phyloP scores from a whole-genome alignment of 225 moss, liverwort and hornwort species.

The Lunularia cruciata region DNA sequence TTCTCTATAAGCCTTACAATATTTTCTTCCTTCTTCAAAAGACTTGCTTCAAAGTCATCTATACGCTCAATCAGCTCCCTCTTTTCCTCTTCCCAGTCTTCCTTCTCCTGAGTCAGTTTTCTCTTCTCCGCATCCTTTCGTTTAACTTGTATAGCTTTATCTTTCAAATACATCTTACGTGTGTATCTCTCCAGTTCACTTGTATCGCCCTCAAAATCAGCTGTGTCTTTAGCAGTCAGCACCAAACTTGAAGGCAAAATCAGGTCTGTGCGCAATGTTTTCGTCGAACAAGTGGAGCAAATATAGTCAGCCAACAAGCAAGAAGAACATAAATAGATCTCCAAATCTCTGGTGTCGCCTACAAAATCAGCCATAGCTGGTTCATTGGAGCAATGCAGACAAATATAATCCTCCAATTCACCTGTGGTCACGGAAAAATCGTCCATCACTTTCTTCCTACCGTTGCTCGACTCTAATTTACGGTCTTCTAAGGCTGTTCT shows the following conservation, averaged over 20 bases:
- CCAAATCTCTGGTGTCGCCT: constrained; percentile 4
- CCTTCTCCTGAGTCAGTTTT: constrained; percentile 5
- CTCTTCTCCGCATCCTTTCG: neutral
- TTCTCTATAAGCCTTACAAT: constrained; percentile 11
- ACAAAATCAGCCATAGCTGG: constrained; percentile 1
- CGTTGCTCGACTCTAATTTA: neutral
- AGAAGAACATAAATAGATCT: neutral
- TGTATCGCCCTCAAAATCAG: constrained; percentile 22
- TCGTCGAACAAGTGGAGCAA: constrained; percentile 10
- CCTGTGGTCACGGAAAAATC: constrained; percentile 3
- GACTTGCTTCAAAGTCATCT: constrained; percentile 14
- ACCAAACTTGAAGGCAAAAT: neutral
- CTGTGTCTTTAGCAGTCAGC: neutral
- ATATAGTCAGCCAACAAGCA: constrained; percentile 12
- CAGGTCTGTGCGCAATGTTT: neutral
- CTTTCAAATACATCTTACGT: neutral
- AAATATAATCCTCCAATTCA: constrained; percentile 6
- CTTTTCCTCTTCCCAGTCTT: constrained; percentile 12
- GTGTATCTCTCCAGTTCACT: neutral
- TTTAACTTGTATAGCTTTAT: constrained; percentile 14
- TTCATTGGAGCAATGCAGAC: neutral
- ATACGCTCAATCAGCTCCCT: constrained; percentile 13
- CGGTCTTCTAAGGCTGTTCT: constrained; percentile 4
- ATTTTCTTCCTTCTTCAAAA: constrained; percentile 24
- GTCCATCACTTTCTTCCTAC: neutral